Evolutionary conservation across 805 yeast genomes (phyloP), one percentile per base, ranked within the genome.

Genomic region (Metschnikowia borealis): DNA sequence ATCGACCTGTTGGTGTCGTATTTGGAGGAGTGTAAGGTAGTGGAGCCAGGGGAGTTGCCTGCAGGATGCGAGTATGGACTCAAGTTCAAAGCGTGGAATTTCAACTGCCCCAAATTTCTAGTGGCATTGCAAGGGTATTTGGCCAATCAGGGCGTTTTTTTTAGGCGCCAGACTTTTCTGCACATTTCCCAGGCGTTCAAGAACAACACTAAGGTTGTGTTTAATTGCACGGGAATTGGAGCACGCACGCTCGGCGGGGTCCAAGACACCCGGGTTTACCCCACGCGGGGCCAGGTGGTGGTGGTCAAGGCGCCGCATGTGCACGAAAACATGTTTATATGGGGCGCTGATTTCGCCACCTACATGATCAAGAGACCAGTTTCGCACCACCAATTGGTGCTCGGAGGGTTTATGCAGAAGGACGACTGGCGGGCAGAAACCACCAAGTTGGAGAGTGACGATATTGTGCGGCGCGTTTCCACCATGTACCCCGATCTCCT

Each of bases 201-300:
- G 7, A 38, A 47, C 10, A 39, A 35, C 2, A 73, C 82, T 1
- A 64, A 72, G 38, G 70, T 66, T 5, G 84, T 86, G 7, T 84
- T 87, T 75, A 88, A 88, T 59, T 87, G 95, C 64, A 75, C 90
- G 0, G 96, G 95, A 6, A 70, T 85, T 18, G 87, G 90, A 10
- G 87, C 94, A 1, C 71, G 71, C 43, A 62, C 65, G 2, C 67
- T 88, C 5, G 82, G 82, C 6, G 94, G 91, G 11, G 88, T 85
- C 15, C 67, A 70, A 18, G 96, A 88, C 60, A 53, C 68, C 7
- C 67, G 69, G 1, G 78, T 84, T 17, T 85, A 82, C 56, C 92
- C 96, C 6, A 81, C 87, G 0, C 72, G 96, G 51, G 96, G 96
- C 5, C 95, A 87, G 61, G 89, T 87, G 23, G 84, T 86, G 17